Evolutionary conservation across 2,329 filamentous ascomycete genomes (phyloP).

Genomic region (Didymella glomerata): DNA sequence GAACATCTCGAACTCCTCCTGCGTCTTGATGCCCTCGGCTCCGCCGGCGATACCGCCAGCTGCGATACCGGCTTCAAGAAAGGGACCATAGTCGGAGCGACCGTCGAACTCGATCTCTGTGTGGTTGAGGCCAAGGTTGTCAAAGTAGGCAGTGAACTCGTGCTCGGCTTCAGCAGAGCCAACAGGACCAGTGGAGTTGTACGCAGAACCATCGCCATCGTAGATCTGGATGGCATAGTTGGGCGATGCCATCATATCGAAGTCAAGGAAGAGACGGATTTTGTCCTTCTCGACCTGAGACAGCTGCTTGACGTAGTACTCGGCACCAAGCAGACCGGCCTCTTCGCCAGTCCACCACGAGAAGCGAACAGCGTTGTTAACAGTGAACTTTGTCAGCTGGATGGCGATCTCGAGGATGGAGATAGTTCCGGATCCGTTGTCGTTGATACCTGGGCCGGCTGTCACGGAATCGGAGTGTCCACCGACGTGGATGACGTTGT

Average conservation of each 20-base stretch:
- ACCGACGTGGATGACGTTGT: conserved; percentile 66
- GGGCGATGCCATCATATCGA: conserved; percentile 74
- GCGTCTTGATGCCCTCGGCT: conserved; percentile 78
- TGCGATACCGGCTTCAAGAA: conserved; percentile 76
- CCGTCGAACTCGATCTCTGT: conserved; percentile 79
- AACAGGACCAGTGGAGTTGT: conserved; percentile 62
- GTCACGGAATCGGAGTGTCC: conserved; percentile 69
- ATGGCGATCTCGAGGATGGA: conserved; percentile 67
- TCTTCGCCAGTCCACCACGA: conserved; percentile 71
- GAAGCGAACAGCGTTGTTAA: conserved; percentile 74
- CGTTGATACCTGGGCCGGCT: conserved; percentile 76
- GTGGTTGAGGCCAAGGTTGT: conserved; percentile 50
- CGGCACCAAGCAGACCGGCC: conserved; percentile 68
- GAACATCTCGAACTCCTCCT: conserved; percentile 70
- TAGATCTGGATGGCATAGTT: conserved; percentile 66
- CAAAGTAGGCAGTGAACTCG: conserved; percentile 59
- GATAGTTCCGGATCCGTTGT: conserved; percentile 75
- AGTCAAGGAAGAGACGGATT: conserved; percentile 74
- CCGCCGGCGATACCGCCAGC: conserved; percentile 80
- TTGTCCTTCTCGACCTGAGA: conserved; percentile 62
- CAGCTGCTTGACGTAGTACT: conserved; percentile 63
- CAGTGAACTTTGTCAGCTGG: conserved; percentile 73
- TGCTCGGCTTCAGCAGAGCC: conserved; percentile 74
- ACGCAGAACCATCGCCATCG: conserved; percentile 65
- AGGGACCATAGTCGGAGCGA: conserved; percentile 80